Conservation (phyloP, 768 basidiomycete genomes). For the Phylloporus rhodoxanthus region DNA sequence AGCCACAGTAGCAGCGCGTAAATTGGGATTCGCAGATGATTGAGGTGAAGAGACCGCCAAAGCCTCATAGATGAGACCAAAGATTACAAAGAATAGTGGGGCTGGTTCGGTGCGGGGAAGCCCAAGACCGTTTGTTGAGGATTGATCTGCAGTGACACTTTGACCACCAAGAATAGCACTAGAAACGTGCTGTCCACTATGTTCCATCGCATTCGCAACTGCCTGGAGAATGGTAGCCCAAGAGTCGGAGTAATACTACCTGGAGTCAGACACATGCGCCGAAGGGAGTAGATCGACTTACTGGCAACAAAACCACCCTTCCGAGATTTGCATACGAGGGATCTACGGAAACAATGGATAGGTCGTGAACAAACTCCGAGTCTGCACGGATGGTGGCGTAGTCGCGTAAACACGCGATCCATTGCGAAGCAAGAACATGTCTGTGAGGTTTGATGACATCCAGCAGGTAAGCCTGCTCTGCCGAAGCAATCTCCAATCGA, state of each 20-base stretch:
- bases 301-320: slow-evolving; percentile 85
- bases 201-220: slow-evolving; percentile 72
- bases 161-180: slow-evolving; percentile 84
- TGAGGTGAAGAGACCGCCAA: slow-evolving; percentile 63
- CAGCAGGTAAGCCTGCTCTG: slow-evolving; percentile 66
- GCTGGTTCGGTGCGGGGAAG: slow-evolving; percentile 53
- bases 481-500: slow-evolving; percentile 75
- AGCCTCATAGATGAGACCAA: slow-evolving; percentile 92
- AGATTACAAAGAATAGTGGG: slow-evolving; percentile 81
- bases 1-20: slow-evolving; percentile 44
- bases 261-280: not conserved
- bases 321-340: slow-evolving; percentile 83
- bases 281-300: slow-evolving; percentile 35
- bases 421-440: slow-evolving; percentile 67
- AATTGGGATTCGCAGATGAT: slow-evolving; percentile 37
- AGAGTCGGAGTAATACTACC: slow-evolving; percentile 79
- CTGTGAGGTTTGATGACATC: slow-evolving; percentile 81
- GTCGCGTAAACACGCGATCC: slow-evolving; percentile 85
- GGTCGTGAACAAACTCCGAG: slow-evolving; percentile 77
- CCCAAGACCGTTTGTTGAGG: slow-evolving; percentile 18
- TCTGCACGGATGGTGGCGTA: slow-evolving; percentile 89
- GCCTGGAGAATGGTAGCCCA: slow-evolving; percentile 85
- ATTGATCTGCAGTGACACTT: slow-evolving; percentile 12
- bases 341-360: slow-evolving; percentile 69
- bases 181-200: slow-evolving; percentile 57